Conservation (phyloP, 2,329 filamentous ascomycete species). For the Blastomyces silverae region DNA sequence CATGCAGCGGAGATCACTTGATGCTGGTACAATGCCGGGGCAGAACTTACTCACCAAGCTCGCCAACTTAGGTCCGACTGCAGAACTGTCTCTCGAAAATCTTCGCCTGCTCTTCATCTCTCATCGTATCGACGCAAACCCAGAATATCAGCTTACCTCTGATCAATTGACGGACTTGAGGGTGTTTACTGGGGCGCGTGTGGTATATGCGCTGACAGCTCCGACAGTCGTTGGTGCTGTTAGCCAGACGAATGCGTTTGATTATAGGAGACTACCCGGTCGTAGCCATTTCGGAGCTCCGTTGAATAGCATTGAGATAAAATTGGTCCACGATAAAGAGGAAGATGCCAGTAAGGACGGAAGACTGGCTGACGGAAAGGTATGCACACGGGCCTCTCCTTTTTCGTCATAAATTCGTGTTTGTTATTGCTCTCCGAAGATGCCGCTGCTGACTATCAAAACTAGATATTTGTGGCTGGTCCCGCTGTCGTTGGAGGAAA, state of each 20-base stretch:
- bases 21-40: slow-evolving; percentile 66
- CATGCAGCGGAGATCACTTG: slow-evolving; percentile 62
- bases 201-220: slow-evolving; percentile 79
- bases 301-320: slow-evolving; percentile 69
- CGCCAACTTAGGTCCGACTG: slow-evolving; percentile 34
- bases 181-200: slow-evolving; percentile 68
- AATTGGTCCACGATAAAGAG: slow-evolving; percentile 46
- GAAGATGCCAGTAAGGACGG: slow-evolving; percentile 35
- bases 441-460: neutral
- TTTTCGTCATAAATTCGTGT: neutral
- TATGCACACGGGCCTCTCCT: slow-evolving; percentile 29
- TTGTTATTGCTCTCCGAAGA: neutral
- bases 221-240: slow-evolving; percentile 80
- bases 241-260: slow-evolving; percentile 79
- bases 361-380: slow-evolving; percentile 50
- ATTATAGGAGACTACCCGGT: slow-evolving; percentile 58
- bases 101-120: slow-evolving; percentile 75
- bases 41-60: slow-evolving; percentile 53
- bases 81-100: slow-evolving; percentile 51
- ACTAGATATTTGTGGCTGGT: slow-evolving; percentile 63
- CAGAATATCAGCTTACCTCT: slow-evolving; percentile 59
- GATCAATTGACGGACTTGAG: slow-evolving; percentile 70
- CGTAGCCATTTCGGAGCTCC: slow-evolving; percentile 73
- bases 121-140: slow-evolving; percentile 58
- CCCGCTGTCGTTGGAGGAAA: slow-evolving; percentile 66